Evolutionary conservation across 1,284 basidiomycete genomes (phyloP).

Genomic region (Moesziomyces antarcticus): DNA sequence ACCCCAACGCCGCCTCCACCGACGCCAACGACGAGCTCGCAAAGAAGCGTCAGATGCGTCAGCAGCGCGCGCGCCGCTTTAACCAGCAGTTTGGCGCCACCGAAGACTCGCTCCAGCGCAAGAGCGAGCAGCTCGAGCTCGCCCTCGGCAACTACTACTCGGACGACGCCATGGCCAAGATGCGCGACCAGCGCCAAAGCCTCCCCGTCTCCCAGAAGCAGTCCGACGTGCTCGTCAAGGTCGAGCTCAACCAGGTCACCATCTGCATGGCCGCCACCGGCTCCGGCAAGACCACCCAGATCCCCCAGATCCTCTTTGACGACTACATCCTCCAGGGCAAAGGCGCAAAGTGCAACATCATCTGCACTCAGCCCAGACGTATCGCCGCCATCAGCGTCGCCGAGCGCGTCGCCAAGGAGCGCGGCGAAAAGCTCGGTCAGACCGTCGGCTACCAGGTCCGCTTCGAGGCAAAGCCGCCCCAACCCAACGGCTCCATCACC

Average conservation of each 20-base stretch:
- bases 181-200: conserved; percentile 76
- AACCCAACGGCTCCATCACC: conserved; percentile 83
- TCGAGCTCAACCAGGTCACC: conserved; percentile 84
- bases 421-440: conserved; percentile 79
- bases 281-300: conserved; percentile 94
- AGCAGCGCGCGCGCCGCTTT: conserved; percentile 35
- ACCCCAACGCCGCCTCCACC: conserved; percentile 55
- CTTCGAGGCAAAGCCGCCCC: conserved; percentile 84
- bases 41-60: conserved; percentile 34
- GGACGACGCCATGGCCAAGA: conserved; percentile 75
- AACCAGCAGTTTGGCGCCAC: conserved; percentile 48
- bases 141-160: conserved; percentile 75
- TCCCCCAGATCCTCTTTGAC: conserved; percentile 92
- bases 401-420: conserved; percentile 88
- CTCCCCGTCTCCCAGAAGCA: conserved; percentile 75
- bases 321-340: conserved; percentile 81
- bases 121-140: conserved; percentile 75
- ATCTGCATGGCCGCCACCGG: conserved; percentile 95
- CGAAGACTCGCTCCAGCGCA: conserved; percentile 69
- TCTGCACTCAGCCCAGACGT: conserved; percentile 93
- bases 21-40: conserved; percentile 55
- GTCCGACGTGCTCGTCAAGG: conserved; percentile 71
- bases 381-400: conserved; percentile 94
- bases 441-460: conserved; percentile 92
- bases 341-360: conserved; percentile 87